Conservation (phyloP, 257 asterid species). For the Solanum pinnatisectum region DNA sequence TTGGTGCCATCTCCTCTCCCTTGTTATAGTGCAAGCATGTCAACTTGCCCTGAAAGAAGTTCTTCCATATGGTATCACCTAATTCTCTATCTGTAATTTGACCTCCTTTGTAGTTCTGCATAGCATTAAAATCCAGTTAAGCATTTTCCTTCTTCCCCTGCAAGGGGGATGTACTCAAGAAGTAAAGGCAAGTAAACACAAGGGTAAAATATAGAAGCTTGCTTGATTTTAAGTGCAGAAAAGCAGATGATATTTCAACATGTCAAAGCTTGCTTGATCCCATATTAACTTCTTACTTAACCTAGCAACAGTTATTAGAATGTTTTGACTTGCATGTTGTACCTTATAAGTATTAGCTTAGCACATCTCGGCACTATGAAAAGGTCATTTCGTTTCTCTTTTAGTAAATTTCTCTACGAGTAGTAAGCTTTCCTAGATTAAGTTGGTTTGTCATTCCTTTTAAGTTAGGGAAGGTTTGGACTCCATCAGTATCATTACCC, state of each 20-base stretch:
- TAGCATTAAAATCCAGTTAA: neutral
- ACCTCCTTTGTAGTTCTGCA: conserved; percentile 50
- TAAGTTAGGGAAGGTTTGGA: neutral
- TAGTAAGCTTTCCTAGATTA: neutral
- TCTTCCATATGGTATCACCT: conserved; percentile 40
- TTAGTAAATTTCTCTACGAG: neutral
- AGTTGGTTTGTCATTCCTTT: neutral
- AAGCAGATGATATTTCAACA: neutral
- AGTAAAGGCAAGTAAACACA: neutral
- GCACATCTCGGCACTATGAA: neutral
- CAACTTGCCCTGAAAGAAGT: conserved; percentile 55
- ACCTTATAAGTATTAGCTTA: neutral
- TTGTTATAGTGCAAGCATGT: conserved; percentile 68
- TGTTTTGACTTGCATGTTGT: neutral
- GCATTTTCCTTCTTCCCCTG: neutral
- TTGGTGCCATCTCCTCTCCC: conserved; percentile 81
- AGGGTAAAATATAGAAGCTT: neutral
- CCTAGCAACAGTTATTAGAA: neutral
- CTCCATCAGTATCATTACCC: neutral
- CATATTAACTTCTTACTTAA: neutral
- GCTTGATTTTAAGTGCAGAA: neutral
- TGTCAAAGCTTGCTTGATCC: neutral
- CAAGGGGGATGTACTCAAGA: neutral
- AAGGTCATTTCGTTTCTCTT: neutral
- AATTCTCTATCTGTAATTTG: conserved; percentile 28